These are phyloP conservation scores for Colletotrichum sp. DNA, from an alignment of 2,329 filamentous ascomycete species.

Conservation along the genomic window DNA sequence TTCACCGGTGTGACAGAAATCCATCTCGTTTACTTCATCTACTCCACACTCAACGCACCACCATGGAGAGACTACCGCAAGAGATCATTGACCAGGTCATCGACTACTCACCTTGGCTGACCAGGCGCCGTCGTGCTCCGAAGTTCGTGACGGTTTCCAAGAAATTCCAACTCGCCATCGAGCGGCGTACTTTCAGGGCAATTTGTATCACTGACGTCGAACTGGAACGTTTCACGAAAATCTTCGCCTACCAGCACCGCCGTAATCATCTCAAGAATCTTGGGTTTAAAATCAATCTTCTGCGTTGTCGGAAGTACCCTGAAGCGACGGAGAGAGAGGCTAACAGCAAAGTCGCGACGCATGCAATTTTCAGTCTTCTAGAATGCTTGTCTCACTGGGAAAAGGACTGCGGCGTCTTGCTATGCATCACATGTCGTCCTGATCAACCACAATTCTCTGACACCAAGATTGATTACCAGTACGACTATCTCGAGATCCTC, in stretches of 20 bases:
- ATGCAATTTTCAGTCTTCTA: background rate
- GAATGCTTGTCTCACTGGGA: background rate
- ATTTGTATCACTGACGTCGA: background rate
- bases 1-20: background rate
- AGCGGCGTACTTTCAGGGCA: background rate
- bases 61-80: background rate
- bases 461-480: background rate
- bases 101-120: background rate
- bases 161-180: background rate
- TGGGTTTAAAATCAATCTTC: background rate
- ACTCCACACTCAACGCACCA: background rate
- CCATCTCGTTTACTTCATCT: background rate
- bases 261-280: background rate
- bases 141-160: background rate
- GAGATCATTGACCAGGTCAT: background rate
- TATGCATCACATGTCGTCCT: background rate
- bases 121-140: background rate
- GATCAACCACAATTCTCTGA: background rate
- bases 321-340: background rate
- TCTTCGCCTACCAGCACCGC: background rate
- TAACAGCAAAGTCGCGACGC: background rate
- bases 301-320: background rate
- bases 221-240: background rate
- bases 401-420: background rate
- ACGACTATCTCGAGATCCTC: background rate